Evolutionary conservation across 768 basidiomycete genomes (phyloP), one percentile per base, ranked within the genome.

Genomic region (Tricholoma furcatifolium): DNA sequence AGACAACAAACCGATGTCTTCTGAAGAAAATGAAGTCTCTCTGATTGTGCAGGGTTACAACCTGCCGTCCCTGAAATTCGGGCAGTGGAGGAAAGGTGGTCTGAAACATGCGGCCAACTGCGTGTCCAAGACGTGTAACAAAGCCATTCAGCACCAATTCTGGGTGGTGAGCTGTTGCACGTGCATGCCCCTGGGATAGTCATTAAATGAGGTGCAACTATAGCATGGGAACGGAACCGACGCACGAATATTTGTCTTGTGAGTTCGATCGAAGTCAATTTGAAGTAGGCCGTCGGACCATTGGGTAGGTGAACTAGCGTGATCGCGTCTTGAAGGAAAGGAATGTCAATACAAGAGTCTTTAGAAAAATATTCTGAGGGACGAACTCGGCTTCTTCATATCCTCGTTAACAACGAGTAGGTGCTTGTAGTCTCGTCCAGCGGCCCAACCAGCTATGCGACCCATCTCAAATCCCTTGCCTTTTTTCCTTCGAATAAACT

Each of bases 11-110:
- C 86, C 97, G 82, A 75, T 98, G 97, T 53, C 97, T 78, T 57
- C 97, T 77, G 76, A 99, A 96, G 75, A 99, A 99, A 52, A 99
- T 72, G 71, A 98, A 99, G 73, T 99, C 97, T 43, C 97, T 83
- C 67, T 97, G 94, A 64, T 98, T 98, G 65, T 98, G 97, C 17
- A 98, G 76, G 2, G 96, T 97, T 11, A 98, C 95, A 9, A 98
- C 95, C 69, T 99, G 97, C 27, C 97, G 76, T 31, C 97, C 97
- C 70, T 93, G 87, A 65, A 97, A 98, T 66, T 97, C 91, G 0
- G 94, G 93, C 57, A 96, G 74, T 6, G 91, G 93, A 15, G 97
- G 97, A 74, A 98, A 98, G 18, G 94, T 80, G 1, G 94, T 94
- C 62, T 97, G 96, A 72, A 98, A 96, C 79, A 99, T 88, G 21